Conservation (phyloP, 352 stramenopile genomes). For the Globisporangium lucens region DNA sequence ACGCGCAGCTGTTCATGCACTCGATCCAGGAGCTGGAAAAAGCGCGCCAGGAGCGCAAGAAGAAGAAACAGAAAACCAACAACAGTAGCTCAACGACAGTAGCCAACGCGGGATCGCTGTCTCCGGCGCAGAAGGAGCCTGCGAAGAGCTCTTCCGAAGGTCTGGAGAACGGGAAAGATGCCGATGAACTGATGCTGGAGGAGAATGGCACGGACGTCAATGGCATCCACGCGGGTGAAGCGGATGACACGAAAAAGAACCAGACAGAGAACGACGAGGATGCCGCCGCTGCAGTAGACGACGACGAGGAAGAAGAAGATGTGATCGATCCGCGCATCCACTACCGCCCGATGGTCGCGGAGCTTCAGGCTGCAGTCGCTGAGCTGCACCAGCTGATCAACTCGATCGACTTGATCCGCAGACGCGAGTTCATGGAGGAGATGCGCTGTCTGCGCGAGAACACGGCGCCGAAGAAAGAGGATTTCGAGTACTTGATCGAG, state of each 20-base stretch:
- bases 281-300: not conserved
- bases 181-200: constrained; percentile 21
- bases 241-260: constrained; percentile 11
- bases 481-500: constrained; percentile 77
- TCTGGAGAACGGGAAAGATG: constrained; percentile 15
- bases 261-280: not conserved
- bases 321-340: constrained; percentile 85
- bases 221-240: constrained; percentile 1
- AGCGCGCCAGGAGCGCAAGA: constrained; percentile 51
- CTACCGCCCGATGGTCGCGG: constrained; percentile 80
- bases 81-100: not conserved
- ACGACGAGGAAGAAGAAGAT: constrained; percentile 53
- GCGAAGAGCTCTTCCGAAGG: constrained; percentile 7
- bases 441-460: constrained; percentile 87
- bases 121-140: constrained; percentile 13
- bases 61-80: constrained; percentile 45
- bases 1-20: constrained; percentile 80
- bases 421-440: constrained; percentile 79
- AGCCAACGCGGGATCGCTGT: constrained; percentile 4
- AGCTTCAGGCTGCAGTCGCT: constrained; percentile 74
- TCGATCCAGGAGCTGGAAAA: constrained; percentile 81
- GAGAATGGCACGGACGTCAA: constrained; percentile 12
- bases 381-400: constrained; percentile 87
- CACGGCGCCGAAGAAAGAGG: constrained; percentile 74
- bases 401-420: constrained; percentile 81